Conservation (phyloP, 441 rosid genomes). For the Euphorbia schlechtendalii region DNA sequence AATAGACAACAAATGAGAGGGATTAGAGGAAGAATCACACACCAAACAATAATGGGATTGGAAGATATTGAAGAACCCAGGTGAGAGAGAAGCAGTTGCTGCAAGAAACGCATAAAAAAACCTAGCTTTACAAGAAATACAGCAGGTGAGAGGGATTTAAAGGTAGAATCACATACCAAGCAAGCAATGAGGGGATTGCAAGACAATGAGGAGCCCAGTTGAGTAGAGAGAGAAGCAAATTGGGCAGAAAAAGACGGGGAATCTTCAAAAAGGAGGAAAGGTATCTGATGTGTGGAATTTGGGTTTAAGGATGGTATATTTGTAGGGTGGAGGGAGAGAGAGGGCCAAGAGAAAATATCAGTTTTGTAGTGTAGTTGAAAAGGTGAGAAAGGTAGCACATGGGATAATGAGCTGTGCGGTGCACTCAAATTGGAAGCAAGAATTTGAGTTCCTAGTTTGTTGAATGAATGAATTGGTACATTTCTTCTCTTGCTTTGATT, state of each 20-base stretch:
- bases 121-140: background rate
- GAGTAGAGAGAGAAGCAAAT: background rate
- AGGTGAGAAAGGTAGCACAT: background rate
- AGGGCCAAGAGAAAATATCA: too few species aligned
- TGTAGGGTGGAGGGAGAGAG: background rate
- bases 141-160: background rate
- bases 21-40: background rate
- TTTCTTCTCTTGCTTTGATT: background rate
- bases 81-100: background rate
- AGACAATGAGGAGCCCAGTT: too few species aligned
- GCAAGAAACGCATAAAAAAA: background rate
- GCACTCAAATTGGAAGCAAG: background rate
- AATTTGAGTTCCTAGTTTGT: background rate
- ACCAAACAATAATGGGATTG: background rate
- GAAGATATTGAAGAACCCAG: too few species aligned
- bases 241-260: background rate
- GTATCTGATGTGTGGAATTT: background rate
- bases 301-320: background rate
- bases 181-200: too few species aligned
- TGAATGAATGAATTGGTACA: background rate
- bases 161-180: background rate
- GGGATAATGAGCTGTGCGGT: background rate
- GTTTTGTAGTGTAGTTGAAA: conserved; percentile 2
- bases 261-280: background rate
- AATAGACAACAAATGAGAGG: background rate